Conservation (phyloP, 2,329 filamentous ascomycete genomes). For the Xylaria sp. region DNA sequence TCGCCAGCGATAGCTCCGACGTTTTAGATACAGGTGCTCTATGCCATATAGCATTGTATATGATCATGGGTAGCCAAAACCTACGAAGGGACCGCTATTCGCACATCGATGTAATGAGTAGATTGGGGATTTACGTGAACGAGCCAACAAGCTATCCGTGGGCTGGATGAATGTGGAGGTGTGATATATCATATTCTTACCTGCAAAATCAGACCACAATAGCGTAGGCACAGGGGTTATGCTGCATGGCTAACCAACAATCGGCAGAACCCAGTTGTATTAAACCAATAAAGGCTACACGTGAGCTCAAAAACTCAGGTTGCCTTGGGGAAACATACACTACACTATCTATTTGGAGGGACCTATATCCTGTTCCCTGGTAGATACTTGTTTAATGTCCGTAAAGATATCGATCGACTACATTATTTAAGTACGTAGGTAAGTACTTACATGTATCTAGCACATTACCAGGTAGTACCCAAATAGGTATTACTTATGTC, state of each 20-base stretch:
- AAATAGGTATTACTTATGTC: too few species aligned
- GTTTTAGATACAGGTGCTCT: background rate
- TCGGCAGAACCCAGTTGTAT: background rate
- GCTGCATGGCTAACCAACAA: background rate
- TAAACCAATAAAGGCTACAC: too few species aligned
- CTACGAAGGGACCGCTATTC: background rate
- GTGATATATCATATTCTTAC: background rate
- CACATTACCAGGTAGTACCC: too few species aligned
- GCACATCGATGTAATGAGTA: background rate
- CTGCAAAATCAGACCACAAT: background rate
- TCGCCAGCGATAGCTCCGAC: background rate
- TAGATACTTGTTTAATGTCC: too few species aligned
- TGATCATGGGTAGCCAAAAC: background rate
- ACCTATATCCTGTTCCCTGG: too few species aligned
- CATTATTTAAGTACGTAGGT: too few species aligned
- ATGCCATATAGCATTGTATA: background rate
- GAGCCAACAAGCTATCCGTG: background rate
- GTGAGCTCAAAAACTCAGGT: too few species aligned
- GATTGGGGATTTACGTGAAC: background rate
- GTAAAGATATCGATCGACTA: too few species aligned
- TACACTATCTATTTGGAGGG: too few species aligned
- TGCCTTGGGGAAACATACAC: too few species aligned
- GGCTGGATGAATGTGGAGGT: background rate
- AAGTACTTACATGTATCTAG: too few species aligned
- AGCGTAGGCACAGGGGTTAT: background rate